A percentile compares a stretch with the other conserved stretches of the same genome.
phyloP scores from a whole-genome alignment of 768 basidiomycete species.

The Solioccasus polychromus region DNA sequence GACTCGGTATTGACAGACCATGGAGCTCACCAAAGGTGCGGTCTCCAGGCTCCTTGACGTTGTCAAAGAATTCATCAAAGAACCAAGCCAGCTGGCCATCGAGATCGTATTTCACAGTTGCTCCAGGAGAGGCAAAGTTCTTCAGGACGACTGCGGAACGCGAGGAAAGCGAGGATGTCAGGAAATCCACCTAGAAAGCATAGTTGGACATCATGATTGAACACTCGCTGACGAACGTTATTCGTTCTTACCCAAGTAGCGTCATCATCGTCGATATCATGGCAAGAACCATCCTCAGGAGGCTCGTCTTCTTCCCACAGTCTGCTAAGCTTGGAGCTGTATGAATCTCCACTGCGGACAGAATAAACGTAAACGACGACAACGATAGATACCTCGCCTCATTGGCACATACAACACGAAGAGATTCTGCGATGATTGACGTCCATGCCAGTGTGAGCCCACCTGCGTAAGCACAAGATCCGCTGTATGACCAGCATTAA shows the following conservation, averaged over 20 bases:
- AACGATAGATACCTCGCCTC: too few relatives aligned
- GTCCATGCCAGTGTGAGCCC: conserved; percentile 3
- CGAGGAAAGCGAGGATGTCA: background rate
- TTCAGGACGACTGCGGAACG: background rate
- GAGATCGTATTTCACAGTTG: conserved; percentile 8
- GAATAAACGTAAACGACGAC: too few relatives aligned
- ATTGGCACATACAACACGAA: conserved; percentile 8
- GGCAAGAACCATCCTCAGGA: background rate
- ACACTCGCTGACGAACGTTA: too few relatives aligned
- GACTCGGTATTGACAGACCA: background rate
- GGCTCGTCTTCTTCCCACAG: too few relatives aligned
- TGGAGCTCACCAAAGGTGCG: conserved; percentile 2
- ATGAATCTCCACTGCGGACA: conserved; percentile 9
- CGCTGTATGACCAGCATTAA: background rate
- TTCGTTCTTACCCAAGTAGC: conserved; percentile 8
- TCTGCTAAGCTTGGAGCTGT: conserved; percentile 7
- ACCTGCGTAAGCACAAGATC: background rate
- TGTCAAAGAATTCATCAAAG: background rate
- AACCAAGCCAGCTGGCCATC: conserved; percentile 3
- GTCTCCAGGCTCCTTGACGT: background rate
- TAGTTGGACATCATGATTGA: too few relatives aligned
- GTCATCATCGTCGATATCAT: background rate
- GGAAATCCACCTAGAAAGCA: conserved; percentile 12
- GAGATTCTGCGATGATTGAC: conserved; percentile 2
- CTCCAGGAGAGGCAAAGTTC: conserved; percentile 12